Percentiles rank a stretch among this genome's conserved stretches.
These are phyloP conservation scores for Globisporangium carolinianum DNA, from an alignment of 352 stramenopile genomes.

Conservation along the genomic window DNA sequence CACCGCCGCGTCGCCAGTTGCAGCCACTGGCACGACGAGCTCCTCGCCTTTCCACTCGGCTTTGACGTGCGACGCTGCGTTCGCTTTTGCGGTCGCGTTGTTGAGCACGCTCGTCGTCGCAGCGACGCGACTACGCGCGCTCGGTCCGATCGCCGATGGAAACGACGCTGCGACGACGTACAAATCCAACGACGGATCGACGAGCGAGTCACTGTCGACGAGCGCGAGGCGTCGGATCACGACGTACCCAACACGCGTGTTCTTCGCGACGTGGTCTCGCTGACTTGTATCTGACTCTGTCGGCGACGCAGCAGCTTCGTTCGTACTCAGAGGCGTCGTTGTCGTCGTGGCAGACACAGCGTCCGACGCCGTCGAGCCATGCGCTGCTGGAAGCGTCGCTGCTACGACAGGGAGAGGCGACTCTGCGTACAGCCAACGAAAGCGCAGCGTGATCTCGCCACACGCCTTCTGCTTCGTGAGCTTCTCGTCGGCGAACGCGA, in stretches of 20 bases:
- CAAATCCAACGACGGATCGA: constrained; percentile 30
- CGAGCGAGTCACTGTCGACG: constrained; percentile 12
- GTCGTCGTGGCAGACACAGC: no score
- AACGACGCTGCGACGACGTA: constrained; percentile 22
- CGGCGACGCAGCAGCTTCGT: not conserved
- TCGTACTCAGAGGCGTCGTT: not conserved
- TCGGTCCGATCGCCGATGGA: not conserved
- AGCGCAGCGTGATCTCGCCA: constrained; percentile 28
- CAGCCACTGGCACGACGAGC: constrained; percentile 20
- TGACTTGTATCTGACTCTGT: not conserved
- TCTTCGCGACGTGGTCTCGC: not conserved
- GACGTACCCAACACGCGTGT: constrained; percentile 15
- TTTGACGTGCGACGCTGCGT: constrained; percentile 3
- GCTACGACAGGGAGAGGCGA: constrained; percentile 14
- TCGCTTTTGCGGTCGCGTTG: constrained; percentile 17
- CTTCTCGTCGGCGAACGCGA: constrained; percentile 31
- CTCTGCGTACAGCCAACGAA: constrained; percentile 34
- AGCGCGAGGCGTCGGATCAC: constrained; percentile 20
- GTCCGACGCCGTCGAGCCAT: no score
- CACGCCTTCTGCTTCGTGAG: constrained; percentile 32
- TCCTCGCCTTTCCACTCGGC: constrained; percentile 22
- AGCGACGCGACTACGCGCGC: constrained; percentile 2
- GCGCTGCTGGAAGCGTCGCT: no score
- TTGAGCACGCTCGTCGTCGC: constrained; percentile 18
- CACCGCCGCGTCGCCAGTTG: not conserved